Conservation (phyloP, 2,329 filamentous ascomycete genomes). For the Diplodia mutila region DNA sequence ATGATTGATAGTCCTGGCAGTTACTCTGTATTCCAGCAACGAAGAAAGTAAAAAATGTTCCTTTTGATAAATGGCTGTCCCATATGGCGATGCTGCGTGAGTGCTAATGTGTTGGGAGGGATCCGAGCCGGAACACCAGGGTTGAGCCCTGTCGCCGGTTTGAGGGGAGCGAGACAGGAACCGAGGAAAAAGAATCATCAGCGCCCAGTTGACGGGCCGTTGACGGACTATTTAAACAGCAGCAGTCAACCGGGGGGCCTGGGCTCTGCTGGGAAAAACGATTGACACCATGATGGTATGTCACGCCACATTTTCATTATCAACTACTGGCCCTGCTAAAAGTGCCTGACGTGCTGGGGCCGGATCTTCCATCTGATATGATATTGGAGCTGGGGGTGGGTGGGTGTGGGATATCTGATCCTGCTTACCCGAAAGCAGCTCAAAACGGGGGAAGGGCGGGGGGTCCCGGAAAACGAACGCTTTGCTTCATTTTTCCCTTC, state of each 20-base stretch:
- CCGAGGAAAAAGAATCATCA: not conserved
- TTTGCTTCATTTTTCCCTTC: not conserved
- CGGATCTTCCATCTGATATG: conserved; percentile 14
- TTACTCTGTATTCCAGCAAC: conserved; percentile 1
- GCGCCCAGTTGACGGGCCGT: not conserved
- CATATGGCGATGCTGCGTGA: not conserved
- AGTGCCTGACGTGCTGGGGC: not conserved
- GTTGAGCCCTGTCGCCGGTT: not conserved
- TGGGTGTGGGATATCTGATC: conserved; percentile 20
- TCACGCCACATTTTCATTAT: conserved; percentile 23
- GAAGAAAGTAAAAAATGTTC: conserved; percentile 20
- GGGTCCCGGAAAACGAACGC: not conserved
- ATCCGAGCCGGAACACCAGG: not conserved
- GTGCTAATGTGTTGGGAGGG: not conserved
- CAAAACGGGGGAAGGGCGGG: not conserved
- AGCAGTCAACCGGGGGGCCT: not conserved
- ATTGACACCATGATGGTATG: conserved; percentile 15
- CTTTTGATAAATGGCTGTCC: not conserved
- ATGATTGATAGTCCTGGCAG: conserved; percentile 13
- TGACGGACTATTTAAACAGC: conserved; percentile 10
- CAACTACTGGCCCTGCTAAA: not conserved
- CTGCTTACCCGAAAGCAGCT: conserved; percentile 7
- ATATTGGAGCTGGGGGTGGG: not conserved
- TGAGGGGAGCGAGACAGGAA: not conserved
- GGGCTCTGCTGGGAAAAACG: not conserved